Evolutionary conservation across 257 asterid species (phyloP).

Genomic region (Lantana camara): DNA sequence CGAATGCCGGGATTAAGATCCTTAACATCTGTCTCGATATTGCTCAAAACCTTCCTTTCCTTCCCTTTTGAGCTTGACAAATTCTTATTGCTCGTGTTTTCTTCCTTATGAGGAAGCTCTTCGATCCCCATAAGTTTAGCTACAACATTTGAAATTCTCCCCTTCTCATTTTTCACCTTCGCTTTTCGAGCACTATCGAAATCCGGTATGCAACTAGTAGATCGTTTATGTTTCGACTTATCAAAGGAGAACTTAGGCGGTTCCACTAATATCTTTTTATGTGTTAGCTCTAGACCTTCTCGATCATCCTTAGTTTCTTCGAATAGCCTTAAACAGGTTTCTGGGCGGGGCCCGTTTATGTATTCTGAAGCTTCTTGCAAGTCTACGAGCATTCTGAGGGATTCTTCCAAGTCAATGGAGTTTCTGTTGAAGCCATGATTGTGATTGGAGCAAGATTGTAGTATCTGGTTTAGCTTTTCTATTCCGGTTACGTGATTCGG

Average conservation of each 20-base stretch:
- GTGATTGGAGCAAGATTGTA: constrained; percentile 43
- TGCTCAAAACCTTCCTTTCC: neutral
- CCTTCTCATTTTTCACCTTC: constrained; percentile 35
- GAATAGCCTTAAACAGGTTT: constrained; percentile 41
- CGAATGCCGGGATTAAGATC: constrained; percentile 9
- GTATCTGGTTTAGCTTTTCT: constrained; percentile 21
- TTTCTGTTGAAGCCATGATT: constrained; percentile 50
- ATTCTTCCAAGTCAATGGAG: constrained; percentile 61
- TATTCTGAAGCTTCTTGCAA: constrained; percentile 49
- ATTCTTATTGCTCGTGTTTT: constrained; percentile 21
- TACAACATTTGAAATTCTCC: constrained; percentile 51
- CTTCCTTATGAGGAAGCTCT: constrained; percentile 40
- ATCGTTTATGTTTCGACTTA: constrained; percentile 36
- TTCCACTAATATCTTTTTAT: constrained; percentile 33
- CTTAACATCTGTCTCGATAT: constrained; percentile 5
- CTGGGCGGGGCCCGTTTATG: constrained; percentile 34
- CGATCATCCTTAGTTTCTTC: constrained; percentile 43
- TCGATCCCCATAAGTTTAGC: constrained; percentile 68
- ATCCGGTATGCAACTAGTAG: constrained; percentile 41
- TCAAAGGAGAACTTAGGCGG: constrained; percentile 60
- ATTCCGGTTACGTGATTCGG: constrained; percentile 41
- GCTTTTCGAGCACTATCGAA: constrained; percentile 21
- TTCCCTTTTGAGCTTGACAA: constrained; percentile 21
- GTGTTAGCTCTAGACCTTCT: constrained; percentile 2
- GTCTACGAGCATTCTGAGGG: constrained; percentile 49